These are phyloP conservation scores for Pholiota adiposa DNA, from an alignment of 1,284 basidiomycete genomes.

Conservation along the genomic window DNA sequence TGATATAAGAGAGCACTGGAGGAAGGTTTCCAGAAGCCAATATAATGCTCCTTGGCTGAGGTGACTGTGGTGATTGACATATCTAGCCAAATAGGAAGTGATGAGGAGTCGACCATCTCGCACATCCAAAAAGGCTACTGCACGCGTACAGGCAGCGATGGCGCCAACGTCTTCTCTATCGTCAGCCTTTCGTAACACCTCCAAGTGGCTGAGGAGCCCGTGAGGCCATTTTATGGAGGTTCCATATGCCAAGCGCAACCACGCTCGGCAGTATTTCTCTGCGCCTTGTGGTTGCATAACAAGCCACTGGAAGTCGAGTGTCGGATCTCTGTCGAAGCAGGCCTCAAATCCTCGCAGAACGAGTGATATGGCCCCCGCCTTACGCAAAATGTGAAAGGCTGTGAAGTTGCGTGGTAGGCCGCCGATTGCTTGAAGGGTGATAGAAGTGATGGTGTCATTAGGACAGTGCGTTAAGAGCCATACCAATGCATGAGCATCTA, in stretches of 20 bases:
- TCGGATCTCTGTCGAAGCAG: conserved; percentile 39
- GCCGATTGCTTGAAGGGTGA: conserved; percentile 38
- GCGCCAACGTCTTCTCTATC: conserved; percentile 31
- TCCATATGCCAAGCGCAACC: conserved; percentile 39
- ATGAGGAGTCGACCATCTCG: conserved; percentile 36
- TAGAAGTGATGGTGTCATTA: conserved; percentile 30
- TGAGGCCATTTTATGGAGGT: conserved; percentile 37
- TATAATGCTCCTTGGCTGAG: conserved; percentile 33
- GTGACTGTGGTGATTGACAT: conserved; percentile 29
- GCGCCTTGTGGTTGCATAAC: conserved; percentile 34
- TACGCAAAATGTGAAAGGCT: conserved; percentile 36
- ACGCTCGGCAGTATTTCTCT: conserved; percentile 39
- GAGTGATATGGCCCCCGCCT: conserved; percentile 33
- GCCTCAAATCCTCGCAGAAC: conserved; percentile 36
- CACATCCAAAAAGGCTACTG: conserved; percentile 36
- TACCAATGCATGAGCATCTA: conserved; percentile 37
- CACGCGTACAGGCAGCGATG: conserved; percentile 38
- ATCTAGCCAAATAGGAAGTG: conserved; percentile 32
- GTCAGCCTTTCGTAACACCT: conserved; percentile 31
- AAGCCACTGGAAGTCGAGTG: conserved; percentile 39
- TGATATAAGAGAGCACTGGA: conserved; percentile 38
- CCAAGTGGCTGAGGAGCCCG: conserved; percentile 36
- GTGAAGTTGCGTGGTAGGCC: conserved; percentile 40
- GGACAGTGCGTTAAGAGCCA: conserved; percentile 40
- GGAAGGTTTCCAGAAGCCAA: conserved; percentile 41